Evolutionary conservation across 2,329 filamentous ascomycete species (phyloP), one percentile per base, ranked within the genome.

Genomic region (Epichloe bromicola): DNA sequence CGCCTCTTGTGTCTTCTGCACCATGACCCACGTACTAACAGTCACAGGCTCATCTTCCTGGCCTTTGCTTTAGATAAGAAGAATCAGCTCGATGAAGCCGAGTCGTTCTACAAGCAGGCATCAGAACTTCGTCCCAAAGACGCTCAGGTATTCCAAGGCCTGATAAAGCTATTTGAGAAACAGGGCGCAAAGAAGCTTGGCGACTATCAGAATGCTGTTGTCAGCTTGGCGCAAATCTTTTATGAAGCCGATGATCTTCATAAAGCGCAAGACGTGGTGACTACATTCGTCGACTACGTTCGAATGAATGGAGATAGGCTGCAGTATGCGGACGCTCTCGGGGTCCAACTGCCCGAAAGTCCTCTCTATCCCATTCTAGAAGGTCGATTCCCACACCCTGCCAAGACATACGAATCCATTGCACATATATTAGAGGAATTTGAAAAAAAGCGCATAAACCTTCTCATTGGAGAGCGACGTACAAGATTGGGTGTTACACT

Each of bases 391-490:
- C 86, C 85, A 2, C 81, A 86, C 57, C 90, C 93, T 0, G 79
- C 83, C 10, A 79, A 82, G 53, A 94, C 87, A 0, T 95, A 94
- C 65, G 83, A 83, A 58, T 83, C 79, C 36, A 82, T 97, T 50
- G 86, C 88, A 14, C 83, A 93, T 58, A 86, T 95, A 19, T 76
- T 87, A 3, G 93, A 97, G 62, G 72, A 79, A 2, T 87, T 93
- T 54, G 93, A 98, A 67, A 90, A 86, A 86, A 85, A 91, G 63
- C 83, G 81, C 34, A 91, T 96, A 65, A 95, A 95, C 63, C 86
- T 79, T 4, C 80, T 95, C 53, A 94, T 98, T 57, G 88, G 85
- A 34, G 89, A 95, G 67, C 80, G 93, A 42, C 79, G 90, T 56
- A 95, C 90, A 1, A 79, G 93, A 38, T 75, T 98, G 3, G 93